Evolutionary conservation across 2,329 filamentous ascomycete genomes (phyloP).

Genomic region (Rugonectria rugulosa): DNA sequence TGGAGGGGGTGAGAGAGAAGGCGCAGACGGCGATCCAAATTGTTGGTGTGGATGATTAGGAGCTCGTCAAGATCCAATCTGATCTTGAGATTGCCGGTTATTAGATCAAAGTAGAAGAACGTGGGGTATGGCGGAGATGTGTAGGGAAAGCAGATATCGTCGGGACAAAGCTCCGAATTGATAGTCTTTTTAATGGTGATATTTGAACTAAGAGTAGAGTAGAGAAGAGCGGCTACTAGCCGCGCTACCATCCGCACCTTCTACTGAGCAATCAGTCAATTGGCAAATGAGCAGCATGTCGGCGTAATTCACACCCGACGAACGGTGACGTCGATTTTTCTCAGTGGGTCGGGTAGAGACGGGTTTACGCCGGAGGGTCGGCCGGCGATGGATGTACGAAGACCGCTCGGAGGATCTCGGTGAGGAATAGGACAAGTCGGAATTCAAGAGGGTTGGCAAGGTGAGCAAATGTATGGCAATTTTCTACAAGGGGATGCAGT

Average conservation of each 20-base stretch:
- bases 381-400: conserved; percentile 20
- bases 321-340: conserved; percentile 31
- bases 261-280: neutral
- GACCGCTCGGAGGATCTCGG: conserved; percentile 10
- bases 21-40: conserved; percentile 41
- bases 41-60: conserved; percentile 25
- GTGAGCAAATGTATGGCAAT: neutral
- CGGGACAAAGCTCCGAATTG: conserved; percentile 1
- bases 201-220: neutral
- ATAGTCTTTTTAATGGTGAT: neutral
- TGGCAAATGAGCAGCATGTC: conserved; percentile 1
- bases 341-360: conserved; percentile 33
- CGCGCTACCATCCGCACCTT: neutral
- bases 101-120: neutral
- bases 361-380: conserved; percentile 32
- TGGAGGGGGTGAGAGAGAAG: conserved; percentile 48
- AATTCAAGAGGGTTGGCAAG: too few species aligned
- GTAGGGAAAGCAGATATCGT: neutral
- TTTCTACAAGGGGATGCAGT: too few species aligned
- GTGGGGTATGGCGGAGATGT: neutral
- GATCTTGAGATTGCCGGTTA: too few species aligned
- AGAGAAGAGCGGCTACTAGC: neutral
- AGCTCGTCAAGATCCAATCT: neutral
- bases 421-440: conserved; percentile 24
- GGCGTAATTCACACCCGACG: conserved; percentile 18